Conservation (phyloP, 1,139 yeast species). For the Candida gigantensis region DNA sequence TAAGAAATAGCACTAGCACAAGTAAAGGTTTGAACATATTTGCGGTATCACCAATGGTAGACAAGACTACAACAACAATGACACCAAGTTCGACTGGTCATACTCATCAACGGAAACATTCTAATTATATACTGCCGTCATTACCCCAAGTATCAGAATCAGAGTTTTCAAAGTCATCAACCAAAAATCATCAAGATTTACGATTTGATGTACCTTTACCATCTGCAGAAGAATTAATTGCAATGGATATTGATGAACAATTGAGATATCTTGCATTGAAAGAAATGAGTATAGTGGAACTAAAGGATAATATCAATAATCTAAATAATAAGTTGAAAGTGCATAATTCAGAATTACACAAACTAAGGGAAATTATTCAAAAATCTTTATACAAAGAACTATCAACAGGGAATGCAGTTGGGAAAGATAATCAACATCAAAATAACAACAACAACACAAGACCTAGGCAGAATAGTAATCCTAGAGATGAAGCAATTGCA, state of each 20-base stretch:
- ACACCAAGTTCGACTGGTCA: constrained; percentile 3
- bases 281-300: constrained; percentile 61
- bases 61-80: background rate
- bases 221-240: constrained; percentile 28
- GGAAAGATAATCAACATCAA: constrained; percentile 11
- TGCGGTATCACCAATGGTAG: constrained; percentile 15
- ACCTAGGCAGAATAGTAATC: constrained; percentile 29
- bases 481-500: constrained; percentile 38
- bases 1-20: constrained; percentile 6
- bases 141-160: constrained; percentile 6
- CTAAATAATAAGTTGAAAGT: constrained; percentile 32
- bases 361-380: constrained; percentile 43
- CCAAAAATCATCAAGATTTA: constrained; percentile 15
- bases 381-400: constrained; percentile 40
- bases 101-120: constrained; percentile 6
- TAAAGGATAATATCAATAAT: constrained; percentile 49
- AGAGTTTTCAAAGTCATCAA: background rate
- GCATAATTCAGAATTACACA: constrained; percentile 50
- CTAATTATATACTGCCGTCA: constrained; percentile 3
- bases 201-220: constrained; percentile 36
- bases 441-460: constrained; percentile 12
- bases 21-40: constrained; percentile 15
- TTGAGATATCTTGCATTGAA: constrained; percentile 58
- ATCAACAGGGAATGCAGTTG: constrained; percentile 10
- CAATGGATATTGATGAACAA: constrained; percentile 52